Evolutionary conservation across 2,329 filamentous ascomycete species (phyloP).

Genomic region (Nigrograna mackinnonii): DNA sequence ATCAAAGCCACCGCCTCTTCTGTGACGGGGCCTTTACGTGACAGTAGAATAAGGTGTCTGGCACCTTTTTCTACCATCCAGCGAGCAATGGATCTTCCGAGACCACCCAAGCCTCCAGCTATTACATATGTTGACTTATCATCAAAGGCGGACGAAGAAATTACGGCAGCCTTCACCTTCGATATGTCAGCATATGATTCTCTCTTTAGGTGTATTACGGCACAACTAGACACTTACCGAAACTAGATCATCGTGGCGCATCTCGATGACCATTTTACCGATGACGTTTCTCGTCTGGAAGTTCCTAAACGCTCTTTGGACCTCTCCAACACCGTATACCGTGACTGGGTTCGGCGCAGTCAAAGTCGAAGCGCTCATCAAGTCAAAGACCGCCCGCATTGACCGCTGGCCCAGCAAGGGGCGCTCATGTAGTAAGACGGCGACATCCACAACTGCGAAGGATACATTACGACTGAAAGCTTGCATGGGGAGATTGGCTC

Average conservation of each 20-base stretch:
- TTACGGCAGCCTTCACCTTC: too few species aligned
- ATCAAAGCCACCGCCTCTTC: background rate
- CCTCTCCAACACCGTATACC: constrained; percentile 7
- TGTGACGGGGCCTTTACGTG: constrained; percentile 2
- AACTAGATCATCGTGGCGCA: constrained; percentile 1
- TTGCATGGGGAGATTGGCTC: constrained; percentile 6
- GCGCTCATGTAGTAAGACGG: background rate
- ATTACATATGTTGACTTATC: constrained; percentile 12
- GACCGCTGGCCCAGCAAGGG: background rate
- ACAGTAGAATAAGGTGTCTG: constrained; percentile 14
- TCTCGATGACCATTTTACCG: constrained; percentile 15
- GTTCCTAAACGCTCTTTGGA: constrained; percentile 17
- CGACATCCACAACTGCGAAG: constrained; percentile 21
- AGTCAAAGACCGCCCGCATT: constrained; percentile 1
- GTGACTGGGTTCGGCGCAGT: constrained; percentile 7
- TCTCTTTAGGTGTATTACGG: constrained; percentile 10
- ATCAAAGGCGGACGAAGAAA: too few species aligned
- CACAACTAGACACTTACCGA: constrained; percentile 3
- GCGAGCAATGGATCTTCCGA: constrained; percentile 6
- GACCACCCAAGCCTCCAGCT: constrained; percentile 13
- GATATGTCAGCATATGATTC: background rate
- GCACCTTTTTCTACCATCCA: constrained; percentile 20
- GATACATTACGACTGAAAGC: constrained; percentile 24
- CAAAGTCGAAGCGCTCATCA: background rate
- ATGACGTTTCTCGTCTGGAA: constrained; percentile 19